A percentile compares a stretch with the other conserved stretches of the same genome.
Evolutionary conservation across 2,329 filamentous ascomycete genomes (phyloP).

Genomic region (Metarhizium guizhouense): DNA sequence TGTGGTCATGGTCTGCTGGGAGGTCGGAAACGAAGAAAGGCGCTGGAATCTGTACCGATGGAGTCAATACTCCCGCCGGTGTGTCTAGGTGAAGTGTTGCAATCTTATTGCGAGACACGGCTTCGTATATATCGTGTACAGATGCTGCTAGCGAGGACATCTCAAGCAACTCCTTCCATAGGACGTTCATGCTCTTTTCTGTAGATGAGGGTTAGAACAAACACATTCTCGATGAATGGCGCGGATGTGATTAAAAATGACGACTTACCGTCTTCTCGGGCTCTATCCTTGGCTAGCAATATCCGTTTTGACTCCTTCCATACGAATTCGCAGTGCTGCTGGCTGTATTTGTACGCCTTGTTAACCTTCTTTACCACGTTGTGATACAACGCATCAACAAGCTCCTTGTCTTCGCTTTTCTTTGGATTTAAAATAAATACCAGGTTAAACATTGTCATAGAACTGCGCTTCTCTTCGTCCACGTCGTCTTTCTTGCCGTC

Average conservation of each 20-base stretch:
- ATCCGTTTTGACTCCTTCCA: constrained; percentile 86
- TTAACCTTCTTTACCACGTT: constrained; percentile 89
- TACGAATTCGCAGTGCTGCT: constrained; percentile 82
- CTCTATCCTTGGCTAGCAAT: constrained; percentile 71
- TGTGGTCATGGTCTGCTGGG: constrained; percentile 57
- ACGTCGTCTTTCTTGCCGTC: constrained; percentile 37
- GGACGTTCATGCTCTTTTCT: constrained; percentile 51
- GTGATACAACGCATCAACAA: constrained; percentile 71
- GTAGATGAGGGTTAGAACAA: neutral
- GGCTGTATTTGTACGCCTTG: constrained; percentile 86
- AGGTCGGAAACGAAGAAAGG: constrained; percentile 66
- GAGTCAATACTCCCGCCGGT: constrained; percentile 45
- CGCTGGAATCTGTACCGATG: constrained; percentile 56
- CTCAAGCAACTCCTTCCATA: constrained; percentile 64
- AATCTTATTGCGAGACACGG: constrained; percentile 76
- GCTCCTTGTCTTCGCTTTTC: constrained; percentile 63
- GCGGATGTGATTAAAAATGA: neutral
- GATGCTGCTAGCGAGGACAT: constrained; percentile 73
- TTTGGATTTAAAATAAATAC: constrained; percentile 85
- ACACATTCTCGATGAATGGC: neutral
- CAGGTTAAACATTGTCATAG: constrained; percentile 96
- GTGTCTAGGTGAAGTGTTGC: constrained; percentile 72
- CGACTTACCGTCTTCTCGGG: constrained; percentile 54
- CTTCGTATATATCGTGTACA: constrained; percentile 72
- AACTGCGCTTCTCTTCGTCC: constrained; percentile 52